Base-by-base conservation (phyloP, 202 grass and related monocot genomes). In the Panicum hallii region DNA sequence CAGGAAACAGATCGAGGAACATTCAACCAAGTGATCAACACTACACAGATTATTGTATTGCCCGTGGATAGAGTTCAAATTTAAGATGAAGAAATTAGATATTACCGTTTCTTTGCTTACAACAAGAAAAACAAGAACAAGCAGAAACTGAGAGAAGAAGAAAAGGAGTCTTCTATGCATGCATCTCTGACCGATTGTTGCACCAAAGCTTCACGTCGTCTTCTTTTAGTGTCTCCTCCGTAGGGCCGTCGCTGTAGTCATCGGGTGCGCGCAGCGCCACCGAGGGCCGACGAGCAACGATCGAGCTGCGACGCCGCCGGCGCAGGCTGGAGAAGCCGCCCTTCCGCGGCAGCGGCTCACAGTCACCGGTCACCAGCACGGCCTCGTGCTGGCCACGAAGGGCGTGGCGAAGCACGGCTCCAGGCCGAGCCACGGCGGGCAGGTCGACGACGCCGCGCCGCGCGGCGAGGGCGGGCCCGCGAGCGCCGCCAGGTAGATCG, bases 401-500 rank as follows among this genome's bases (percentile, higher is more conserved):
- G 89, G 89, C 69, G 80, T 69, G 69, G 75, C 89, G 89, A 90
- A 90, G 89, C 84, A 87, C 0, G 80, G 84, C 10, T 90, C 89
- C 43, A 83, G 17, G 75, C 84, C 84, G 89, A 84, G 62, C 84
- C 89, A 90, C 74, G 80, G 44, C 42, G 41, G 79, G 83, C 34
- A 66, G 19, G 78, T 17, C 12, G 57, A 34, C 73, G 63, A 17
- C 75, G 70, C 11, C 34, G 70, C 20, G 9, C 63, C 62, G 57
- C 15, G n/a, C 19, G 53, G 48, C 8, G 41, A 54, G 0, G 67
- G 75, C 4, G 84, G 84, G 1, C n/a, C 80, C 36, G 15, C 0
- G 23, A 90, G 69, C 75, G 89, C 89, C 36, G 69, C 89, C 80
- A 80, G 4, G 74, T 90, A 90, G 67, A 90, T 45, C 74, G 60